These are phyloP conservation scores for Sanghuangporus sanghuang DNA, from an alignment of 1,284 basidiomycete species.

Conservation along the genomic window DNA sequence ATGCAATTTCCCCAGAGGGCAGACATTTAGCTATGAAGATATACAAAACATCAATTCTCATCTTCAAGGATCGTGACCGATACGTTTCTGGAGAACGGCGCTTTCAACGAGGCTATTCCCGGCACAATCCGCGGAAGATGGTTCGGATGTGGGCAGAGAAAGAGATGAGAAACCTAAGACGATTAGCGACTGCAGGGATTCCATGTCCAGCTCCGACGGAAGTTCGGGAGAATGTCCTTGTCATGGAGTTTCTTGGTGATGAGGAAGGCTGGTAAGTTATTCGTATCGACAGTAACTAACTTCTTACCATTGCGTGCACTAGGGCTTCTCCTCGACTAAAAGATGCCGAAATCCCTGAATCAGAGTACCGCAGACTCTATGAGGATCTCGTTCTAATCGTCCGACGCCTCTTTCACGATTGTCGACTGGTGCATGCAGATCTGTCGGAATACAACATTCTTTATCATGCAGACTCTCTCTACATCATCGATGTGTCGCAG, in stretches of 20 bases:
- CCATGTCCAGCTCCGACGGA: slow-evolving; percentile 87
- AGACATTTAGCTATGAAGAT: slow-evolving; percentile 89
- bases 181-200: slow-evolving; percentile 79
- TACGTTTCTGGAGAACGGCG: slow-evolving; percentile 92
- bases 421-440: slow-evolving; percentile 96
- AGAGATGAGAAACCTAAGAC: slow-evolving; percentile 93
- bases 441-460: slow-evolving; percentile 98
- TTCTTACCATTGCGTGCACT: slow-evolving; percentile 13
- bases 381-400: slow-evolving; percentile 76
- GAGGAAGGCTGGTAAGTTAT: slow-evolving; percentile 69
- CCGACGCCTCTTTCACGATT: slow-evolving; percentile 84
- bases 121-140: slow-evolving; percentile 97
- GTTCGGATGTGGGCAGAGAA: slow-evolving; percentile 99
- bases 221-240: slow-evolving; percentile 93
- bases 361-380: slow-evolving; percentile 64
- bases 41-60: slow-evolving; percentile 96
- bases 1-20: slow-evolving; percentile 64
- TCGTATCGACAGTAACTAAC: neutral
- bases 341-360: slow-evolving; percentile 67
- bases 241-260: slow-evolving; percentile 91
- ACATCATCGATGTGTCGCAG: slow-evolving; percentile 98
- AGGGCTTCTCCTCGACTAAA: slow-evolving; percentile 91
- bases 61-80: slow-evolving; percentile 95
- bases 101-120: slow-evolving; percentile 89
- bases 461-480: slow-evolving; percentile 77